Conservation (phyloP, 345 rosid species). For the Pseudoturritis turrita region DNA sequence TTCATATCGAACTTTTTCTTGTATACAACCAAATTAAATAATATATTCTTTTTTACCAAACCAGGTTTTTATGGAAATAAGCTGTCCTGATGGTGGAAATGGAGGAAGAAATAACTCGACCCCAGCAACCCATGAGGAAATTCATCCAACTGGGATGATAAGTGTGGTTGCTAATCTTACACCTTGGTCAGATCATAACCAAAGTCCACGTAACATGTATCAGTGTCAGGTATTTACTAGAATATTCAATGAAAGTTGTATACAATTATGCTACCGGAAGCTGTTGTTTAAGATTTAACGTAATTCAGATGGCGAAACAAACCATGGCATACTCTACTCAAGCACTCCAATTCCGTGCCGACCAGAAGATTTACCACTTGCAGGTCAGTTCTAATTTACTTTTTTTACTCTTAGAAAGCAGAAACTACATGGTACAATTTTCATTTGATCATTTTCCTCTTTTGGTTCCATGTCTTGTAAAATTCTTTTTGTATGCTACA, state of each 20-base stretch:
- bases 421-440: not conserved
- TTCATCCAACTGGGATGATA: conserved; percentile 90
- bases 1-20: conserved; percentile 6
- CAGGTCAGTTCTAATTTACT: conserved; percentile 48
- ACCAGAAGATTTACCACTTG: conserved; percentile 94
- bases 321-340: conserved; percentile 94
- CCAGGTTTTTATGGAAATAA: conserved; percentile 96
- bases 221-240: conserved; percentile 73
- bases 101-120: conserved; percentile 70
- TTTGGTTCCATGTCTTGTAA: not conserved
- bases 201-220: conserved; percentile 98
- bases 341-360: conserved; percentile 75
- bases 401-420: not conserved
- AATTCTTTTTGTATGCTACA: conserved; percentile 30
- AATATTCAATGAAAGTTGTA: not conserved
- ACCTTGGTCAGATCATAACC: conserved; percentile 99
- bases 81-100: conserved; percentile 94
- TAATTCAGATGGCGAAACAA: conserved; percentile 91
- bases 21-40: conserved; percentile 11
- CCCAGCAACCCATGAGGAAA: conserved; percentile 93
- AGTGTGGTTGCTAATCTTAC: conserved; percentile 98
- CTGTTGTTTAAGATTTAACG: not conserved
- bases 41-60: not conserved
- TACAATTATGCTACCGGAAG: not conserved
- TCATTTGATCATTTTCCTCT: conserved; percentile 5